Percentiles rank a stretch among this genome's conserved stretches.
Evolutionary conservation across 805 yeast genomes (phyloP).

Genomic region (Pichia heedii): DNA sequence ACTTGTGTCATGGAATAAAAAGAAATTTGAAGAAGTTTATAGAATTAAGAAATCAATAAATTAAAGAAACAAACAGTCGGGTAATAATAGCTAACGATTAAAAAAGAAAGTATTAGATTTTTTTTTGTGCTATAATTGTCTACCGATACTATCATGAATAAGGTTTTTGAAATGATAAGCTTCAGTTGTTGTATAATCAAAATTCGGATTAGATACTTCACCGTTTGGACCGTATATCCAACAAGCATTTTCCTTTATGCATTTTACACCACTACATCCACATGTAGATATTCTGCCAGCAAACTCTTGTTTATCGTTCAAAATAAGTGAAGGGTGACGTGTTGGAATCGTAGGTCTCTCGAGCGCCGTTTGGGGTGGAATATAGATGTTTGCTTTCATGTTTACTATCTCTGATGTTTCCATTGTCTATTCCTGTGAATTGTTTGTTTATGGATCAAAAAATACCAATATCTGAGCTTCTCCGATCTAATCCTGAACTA

Average conservation of each 20-base stretch:
- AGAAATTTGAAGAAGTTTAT: not conserved
- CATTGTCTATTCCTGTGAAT: slow-evolving; percentile 15
- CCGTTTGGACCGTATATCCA: slow-evolving; percentile 31
- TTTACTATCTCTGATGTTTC: slow-evolving; percentile 24
- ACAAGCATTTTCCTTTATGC: slow-evolving; percentile 26
- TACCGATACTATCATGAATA: slow-evolving; percentile 17
- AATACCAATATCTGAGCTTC: no score
- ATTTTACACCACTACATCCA: slow-evolving; percentile 28
- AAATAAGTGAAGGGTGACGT: slow-evolving; percentile 29
- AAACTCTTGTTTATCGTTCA: slow-evolving; percentile 25
- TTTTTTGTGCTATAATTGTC: slow-evolving; percentile 10
- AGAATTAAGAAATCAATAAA: not conserved
- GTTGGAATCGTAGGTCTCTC: slow-evolving; percentile 23
- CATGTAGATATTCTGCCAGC: slow-evolving; percentile 21
- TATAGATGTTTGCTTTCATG: slow-evolving; percentile 27
- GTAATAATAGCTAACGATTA: no score
- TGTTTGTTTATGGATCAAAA: no score
- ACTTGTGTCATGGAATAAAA: no score
- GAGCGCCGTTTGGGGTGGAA: slow-evolving; percentile 19
- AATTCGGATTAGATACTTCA: slow-evolving; percentile 19
- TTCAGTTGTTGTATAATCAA: slow-evolving; percentile 23
- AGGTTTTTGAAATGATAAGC: slow-evolving; percentile 22
- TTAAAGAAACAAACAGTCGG: no score
- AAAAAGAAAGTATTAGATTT: not conserved
- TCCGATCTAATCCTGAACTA: no score